Conservation (phyloP, 2,329 filamentous ascomycete species). For the Biscogniauxia sp. region DNA sequence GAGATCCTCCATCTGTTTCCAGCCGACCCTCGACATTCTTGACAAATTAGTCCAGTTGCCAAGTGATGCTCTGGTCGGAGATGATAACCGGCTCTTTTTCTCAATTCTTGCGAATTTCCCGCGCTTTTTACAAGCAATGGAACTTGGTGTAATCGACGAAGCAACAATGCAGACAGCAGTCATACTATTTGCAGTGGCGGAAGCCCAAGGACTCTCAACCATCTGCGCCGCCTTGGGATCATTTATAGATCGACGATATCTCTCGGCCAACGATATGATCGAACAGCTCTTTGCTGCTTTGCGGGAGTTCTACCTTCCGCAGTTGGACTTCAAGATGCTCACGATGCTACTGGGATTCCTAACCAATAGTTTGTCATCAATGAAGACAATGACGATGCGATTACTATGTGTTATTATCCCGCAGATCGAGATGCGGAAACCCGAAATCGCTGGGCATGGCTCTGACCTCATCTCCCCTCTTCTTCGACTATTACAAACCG, state of each 20-base stretch:
- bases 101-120: constrained; percentile 90
- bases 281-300: constrained; percentile 71
- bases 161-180: constrained; percentile 62
- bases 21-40: constrained; percentile 72
- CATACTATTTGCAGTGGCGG: constrained; percentile 68
- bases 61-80: constrained; percentile 76
- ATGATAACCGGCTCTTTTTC: constrained; percentile 79
- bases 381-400: constrained; percentile 90
- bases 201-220: constrained; percentile 65
- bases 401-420: constrained; percentile 82
- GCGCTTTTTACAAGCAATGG: constrained; percentile 76
- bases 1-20: constrained; percentile 79
- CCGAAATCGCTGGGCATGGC: constrained; percentile 85
- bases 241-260: constrained; percentile 66
- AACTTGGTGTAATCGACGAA: constrained; percentile 57
- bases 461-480: constrained; percentile 94
- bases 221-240: constrained; percentile 68
- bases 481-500: constrained; percentile 83
- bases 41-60: constrained; percentile 77
- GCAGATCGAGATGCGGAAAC: constrained; percentile 88
- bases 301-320: constrained; percentile 74
- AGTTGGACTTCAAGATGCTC: constrained; percentile 78
- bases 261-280: constrained; percentile 72
- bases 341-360: constrained; percentile 89
- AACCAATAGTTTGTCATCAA: constrained; percentile 84